phyloP scores from a whole-genome alignment of 2,329 filamentous ascomycete genomes.

The Talaromyces pinophilus region DNA sequence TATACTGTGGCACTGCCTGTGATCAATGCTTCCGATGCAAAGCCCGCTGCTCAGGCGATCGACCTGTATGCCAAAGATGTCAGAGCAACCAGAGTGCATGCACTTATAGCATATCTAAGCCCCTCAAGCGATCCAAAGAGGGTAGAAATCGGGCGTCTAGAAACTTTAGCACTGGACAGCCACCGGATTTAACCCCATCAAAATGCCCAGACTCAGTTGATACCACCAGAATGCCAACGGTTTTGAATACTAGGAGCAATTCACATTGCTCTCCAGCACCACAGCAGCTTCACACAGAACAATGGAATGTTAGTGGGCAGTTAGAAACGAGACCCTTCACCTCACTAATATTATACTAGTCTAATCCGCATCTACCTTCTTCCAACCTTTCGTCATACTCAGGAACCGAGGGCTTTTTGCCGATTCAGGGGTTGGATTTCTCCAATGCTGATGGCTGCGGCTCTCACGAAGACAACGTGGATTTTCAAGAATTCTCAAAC shows the following conservation, averaged over 20 bases:
- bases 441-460: not conserved
- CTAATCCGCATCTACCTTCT: not conserved
- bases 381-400: not conserved
- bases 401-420: not conserved
- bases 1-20: not conserved
- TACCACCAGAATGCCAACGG: not conserved
- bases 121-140: not conserved
- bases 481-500: not conserved
- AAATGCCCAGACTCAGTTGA: not conserved
- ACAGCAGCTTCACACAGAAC: not conserved
- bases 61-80: not conserved
- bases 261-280: not conserved
- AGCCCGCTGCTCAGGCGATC: not conserved
- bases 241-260: not conserved
- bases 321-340: not conserved
- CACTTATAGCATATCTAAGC: not conserved
- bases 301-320: not conserved
- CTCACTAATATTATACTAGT: not conserved
- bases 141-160: not conserved
- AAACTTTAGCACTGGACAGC: not conserved
- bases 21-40: not conserved
- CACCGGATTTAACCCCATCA: not conserved
- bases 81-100: not conserved
- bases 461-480: not conserved
- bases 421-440: not conserved